Base-by-base conservation (phyloP, 176 grass and related monocot species). In the Triticum urartu region DNA sequence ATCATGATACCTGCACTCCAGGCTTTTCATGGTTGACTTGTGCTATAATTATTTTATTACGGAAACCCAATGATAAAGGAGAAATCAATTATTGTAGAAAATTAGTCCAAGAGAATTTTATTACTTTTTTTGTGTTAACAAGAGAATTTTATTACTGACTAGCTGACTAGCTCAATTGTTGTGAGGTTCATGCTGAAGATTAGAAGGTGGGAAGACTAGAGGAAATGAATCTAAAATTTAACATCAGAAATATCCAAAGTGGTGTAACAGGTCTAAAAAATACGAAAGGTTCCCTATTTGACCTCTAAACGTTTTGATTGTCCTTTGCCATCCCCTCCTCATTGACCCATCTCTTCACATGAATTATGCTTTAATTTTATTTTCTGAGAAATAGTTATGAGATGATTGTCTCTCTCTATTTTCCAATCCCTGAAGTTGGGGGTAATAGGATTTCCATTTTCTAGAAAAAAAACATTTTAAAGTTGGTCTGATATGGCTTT, bases 161-260 rank as follows among this genome's bases (percentile, higher is more conserved):
- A 79, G 10, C 54, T 74, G 24, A 65, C 12, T 80, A 34, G 2
- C 35, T 65, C 75, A 33, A 17, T 42, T 60, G 48, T 75, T 69
- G 20, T 61, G 83, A 59, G 8, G 13, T 36, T 89, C 13, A 68
- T 32, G 77, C 52, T 47, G 32, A 85, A 81, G 63, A 67, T 14
- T 14, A 6, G 48, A 32, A 42, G 15, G 5, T 83, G 67, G 68
- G 64, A 39, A 74, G 32, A 35, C 6, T 72, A 15, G 4, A 50
- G 40, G 40, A 84, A 32, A 79, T 56, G 28, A 11, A 43, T 74
- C 58, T 42, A 74, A 73, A 34, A 40, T 65, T 76, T 67, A 68
- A 24, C 18, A 4, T 47, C 21, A 14, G 12, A 11, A 65, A 65
- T 70, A 73, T 17, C 63, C 35, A 32, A 78, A 45, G 24, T 45